Evolutionary conservation across 1,284 basidiomycete species (phyloP), one percentile per base, ranked within the genome.

Genomic region (Cryptococcus sp.): DNA sequence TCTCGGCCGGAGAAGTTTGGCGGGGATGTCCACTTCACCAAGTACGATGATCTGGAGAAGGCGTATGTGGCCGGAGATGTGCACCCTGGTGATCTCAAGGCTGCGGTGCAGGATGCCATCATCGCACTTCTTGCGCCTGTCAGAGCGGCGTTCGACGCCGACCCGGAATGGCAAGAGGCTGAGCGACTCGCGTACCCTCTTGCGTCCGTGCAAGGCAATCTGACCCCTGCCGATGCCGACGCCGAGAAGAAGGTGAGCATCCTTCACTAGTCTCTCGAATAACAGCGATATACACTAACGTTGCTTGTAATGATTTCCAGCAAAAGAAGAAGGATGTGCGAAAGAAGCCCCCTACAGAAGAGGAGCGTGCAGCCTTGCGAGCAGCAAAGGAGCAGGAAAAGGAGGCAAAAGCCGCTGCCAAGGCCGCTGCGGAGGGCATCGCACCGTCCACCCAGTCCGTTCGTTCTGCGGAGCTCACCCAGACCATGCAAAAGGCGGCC

Each of bases 31-130:
- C 91, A 96, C 77, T 95, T 91, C 81, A 67, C 69, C 47, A 81
- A 80, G 7, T 93, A 87, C 76, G 81, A 83, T 17, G 83, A 84
- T 35, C 76, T 99, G 62, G 84, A 90, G 75, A 80, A 82, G n/a
- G 90, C 89, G 58, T 99, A 93, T 74, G 85, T 80, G 31, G 83
- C 82, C 57, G 89, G 88, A 78, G 84, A 85, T 61, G 70, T 99
- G 5, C 93, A 97, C 76, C 96, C 95, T 1, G 88, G 87, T 31
- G 96, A 98, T 76, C 80, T 99, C 68, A 99, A 99, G 82, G 79
- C 79, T 8, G 86, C 86, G 0, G 91, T 97, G 7, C 83, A 85
- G n/a, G 86, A 86, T 31, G 88, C 88, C 5, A 87, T 99, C 69
- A 84, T 85, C 67, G 81, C 81, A n/a, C 79, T 99, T 31, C 80